Conservation (phyloP, 148 eudicot species). For the Camellia granthamiana region DNA sequence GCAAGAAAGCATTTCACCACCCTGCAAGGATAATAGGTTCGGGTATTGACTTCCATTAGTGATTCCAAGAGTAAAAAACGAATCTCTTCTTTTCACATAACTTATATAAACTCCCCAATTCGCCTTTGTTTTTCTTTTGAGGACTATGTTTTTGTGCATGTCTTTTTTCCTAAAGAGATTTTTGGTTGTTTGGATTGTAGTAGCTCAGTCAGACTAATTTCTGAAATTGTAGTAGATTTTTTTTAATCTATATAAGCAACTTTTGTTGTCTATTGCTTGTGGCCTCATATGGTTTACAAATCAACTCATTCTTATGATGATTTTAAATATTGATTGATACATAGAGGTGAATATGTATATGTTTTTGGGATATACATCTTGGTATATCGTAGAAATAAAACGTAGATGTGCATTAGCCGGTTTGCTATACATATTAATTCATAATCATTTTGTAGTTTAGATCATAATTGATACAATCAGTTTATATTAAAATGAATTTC, state of each 20-base stretch:
- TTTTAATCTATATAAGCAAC: constrained; percentile 1
- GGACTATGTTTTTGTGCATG: not conserved
- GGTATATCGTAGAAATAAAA: no score
- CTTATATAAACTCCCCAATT: constrained; percentile 9
- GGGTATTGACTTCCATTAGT: constrained; percentile 78
- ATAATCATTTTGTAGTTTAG: no score
- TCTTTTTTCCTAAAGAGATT: constrained; percentile 17
- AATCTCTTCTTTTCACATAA: constrained; percentile 3
- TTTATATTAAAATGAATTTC: no score
- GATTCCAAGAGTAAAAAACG: constrained; percentile 17
- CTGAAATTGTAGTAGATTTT: not conserved
- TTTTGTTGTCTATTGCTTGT: not conserved
- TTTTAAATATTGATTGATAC: no score
- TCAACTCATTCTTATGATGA: not conserved
- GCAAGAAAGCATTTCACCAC: constrained; percentile 25
- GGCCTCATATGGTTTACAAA: not conserved
- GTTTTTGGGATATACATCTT: no score
- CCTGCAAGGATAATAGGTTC: constrained; percentile 71
- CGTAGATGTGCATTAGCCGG: no score
- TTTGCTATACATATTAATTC: no score
- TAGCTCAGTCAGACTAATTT: constrained; percentile 10
- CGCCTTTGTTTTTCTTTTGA: constrained; percentile 1
- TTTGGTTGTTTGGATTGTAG: not conserved
- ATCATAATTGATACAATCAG: no score
- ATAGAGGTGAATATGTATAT: no score